Evolutionary conservation across 106 monocot species (phyloP), one percentile per base, ranked within the genome.

Genomic region (Allium fistulosum): DNA sequence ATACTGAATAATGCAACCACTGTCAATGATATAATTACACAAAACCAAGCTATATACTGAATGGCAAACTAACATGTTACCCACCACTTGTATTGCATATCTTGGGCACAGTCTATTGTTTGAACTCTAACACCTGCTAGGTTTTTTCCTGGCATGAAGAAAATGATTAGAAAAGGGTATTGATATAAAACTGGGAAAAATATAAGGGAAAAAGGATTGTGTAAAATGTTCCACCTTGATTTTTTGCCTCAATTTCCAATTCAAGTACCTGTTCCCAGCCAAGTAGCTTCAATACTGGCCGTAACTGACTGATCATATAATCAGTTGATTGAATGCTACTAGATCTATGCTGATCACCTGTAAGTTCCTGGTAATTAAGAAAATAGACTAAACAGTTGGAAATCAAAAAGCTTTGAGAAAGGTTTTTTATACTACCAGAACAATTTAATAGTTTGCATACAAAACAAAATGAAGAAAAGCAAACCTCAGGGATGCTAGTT

Each of bases 161-260:
- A 66, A 59, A 47, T 47, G 58, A 53, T 74, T 63, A 59, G 62
- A 27, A 52, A 67, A 52, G 9, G 17, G 6, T 27, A 27, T n/a
- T 66, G 2, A 16, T 26, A 53, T 50, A 65, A 17, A 50, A 4
- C 49, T 65, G 51, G 46, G 17, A 65, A 10, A n/a, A 65, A 49
- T 47, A 47, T 3, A 37, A 37, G 1, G 5, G 37, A 37, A 37
- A 37, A 37, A 37, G 1, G 37, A 37, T 37, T 37, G 37, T 1
- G 2, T 37, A 37, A 37, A 37, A 37, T 37, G 51, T 53, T 11
- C 59, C 64, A 89, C 88, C 85, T 89, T 89, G 82, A 68, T 63
- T 79, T 47, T 58, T 74, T 55, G 77, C 85, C 69, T 85, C 82
- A 51, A 84, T 62, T 77, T 80, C 88, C 64, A 89, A 64, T 69